Conservation (phyloP, 2,329 filamentous ascomycete genomes). For the Calcarisporium arbuscula region DNA sequence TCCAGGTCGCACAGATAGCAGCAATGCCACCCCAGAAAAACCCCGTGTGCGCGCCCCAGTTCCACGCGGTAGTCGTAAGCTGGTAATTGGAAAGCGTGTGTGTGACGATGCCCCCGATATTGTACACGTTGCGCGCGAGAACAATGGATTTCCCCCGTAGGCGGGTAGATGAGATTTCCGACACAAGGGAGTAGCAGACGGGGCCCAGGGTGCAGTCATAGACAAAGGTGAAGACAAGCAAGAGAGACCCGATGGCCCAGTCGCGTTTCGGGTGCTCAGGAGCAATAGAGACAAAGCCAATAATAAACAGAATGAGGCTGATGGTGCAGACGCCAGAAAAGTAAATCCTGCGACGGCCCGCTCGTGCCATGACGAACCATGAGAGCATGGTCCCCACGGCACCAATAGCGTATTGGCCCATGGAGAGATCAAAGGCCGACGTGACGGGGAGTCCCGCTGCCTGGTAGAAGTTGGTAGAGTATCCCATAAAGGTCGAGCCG, state of each 20-base stretch:
- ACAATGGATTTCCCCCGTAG: constrained; percentile 50
- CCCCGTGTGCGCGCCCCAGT: constrained; percentile 41
- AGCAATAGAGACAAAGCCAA: constrained; percentile 25
- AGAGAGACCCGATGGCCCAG: constrained; percentile 39
- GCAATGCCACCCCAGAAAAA: constrained; percentile 45
- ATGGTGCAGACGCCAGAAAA: constrained; percentile 37
- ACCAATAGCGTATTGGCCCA: too few relatives aligned
- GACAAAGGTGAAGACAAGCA: constrained; percentile 45
- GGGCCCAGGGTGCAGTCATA: constrained; percentile 51
- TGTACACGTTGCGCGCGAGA: constrained; percentile 35
- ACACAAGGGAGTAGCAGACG: constrained; percentile 44
- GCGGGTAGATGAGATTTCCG: constrained; percentile 47
- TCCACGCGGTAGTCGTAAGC: constrained; percentile 38
- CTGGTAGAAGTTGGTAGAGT: too few relatives aligned
- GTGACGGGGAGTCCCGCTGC: too few relatives aligned
- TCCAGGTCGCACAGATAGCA: constrained; percentile 41
- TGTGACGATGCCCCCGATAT: constrained; percentile 44
- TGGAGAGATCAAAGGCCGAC: too few relatives aligned
- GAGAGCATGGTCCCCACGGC: too few relatives aligned
- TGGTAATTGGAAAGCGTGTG: constrained; percentile 44
- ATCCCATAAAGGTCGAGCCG: too few relatives aligned
- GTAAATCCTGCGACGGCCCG: constrained; percentile 45
- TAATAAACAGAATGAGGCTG: constrained; percentile 31
- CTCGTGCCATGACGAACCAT: constrained; percentile 38
- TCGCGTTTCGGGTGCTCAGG: constrained; percentile 10